phyloP scores from a whole-genome alignment of 371 early-diverging fungal genomes.

The Syncephalastrum contaminatum region DNA sequence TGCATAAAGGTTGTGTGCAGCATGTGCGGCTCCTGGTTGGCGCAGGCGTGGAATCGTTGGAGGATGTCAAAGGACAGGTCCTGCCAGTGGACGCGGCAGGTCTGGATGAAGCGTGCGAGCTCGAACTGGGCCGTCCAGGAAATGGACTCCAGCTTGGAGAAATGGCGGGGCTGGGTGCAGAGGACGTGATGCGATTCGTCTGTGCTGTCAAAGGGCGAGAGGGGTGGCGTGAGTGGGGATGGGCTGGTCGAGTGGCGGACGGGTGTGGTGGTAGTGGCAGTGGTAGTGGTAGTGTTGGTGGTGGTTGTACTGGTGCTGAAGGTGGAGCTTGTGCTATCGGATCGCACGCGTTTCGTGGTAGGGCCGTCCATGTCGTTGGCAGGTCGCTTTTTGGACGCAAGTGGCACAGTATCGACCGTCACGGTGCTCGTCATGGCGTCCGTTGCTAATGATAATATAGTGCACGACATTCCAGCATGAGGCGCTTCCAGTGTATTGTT shows the following conservation, averaged over 20 bases:
- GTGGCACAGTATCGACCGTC: too few species aligned
- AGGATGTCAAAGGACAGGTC: constrained; percentile 28
- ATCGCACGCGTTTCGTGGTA: constrained; percentile 8
- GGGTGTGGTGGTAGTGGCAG: neutral
- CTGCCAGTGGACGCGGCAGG: constrained; percentile 19
- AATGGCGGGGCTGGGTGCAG: constrained; percentile 3
- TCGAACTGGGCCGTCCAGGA: constrained; percentile 35
- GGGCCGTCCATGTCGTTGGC: too few species aligned
- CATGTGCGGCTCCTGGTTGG: constrained; percentile 16
- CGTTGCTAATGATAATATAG: too few species aligned
- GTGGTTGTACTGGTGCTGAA: neutral
- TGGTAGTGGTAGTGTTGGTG: neutral
- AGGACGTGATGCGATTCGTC: neutral
- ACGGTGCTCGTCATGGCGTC: too few species aligned
- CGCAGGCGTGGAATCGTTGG: constrained; percentile 23
- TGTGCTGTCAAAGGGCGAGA: constrained; percentile 11
- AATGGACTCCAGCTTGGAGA: constrained; percentile 13
- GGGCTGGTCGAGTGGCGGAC: neutral
- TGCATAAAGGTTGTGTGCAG: constrained; percentile 29
- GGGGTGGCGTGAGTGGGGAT: constrained; percentile 15
- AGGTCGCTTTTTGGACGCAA: too few species aligned
- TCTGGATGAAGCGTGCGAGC: constrained; percentile 29
- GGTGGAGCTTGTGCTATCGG: constrained; percentile 1
- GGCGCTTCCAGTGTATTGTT: too few species aligned
- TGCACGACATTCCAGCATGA: neutral